phyloP scores from a whole-genome alignment of 1,284 basidiomycete genomes.

The Puccinia horiana region DNA sequence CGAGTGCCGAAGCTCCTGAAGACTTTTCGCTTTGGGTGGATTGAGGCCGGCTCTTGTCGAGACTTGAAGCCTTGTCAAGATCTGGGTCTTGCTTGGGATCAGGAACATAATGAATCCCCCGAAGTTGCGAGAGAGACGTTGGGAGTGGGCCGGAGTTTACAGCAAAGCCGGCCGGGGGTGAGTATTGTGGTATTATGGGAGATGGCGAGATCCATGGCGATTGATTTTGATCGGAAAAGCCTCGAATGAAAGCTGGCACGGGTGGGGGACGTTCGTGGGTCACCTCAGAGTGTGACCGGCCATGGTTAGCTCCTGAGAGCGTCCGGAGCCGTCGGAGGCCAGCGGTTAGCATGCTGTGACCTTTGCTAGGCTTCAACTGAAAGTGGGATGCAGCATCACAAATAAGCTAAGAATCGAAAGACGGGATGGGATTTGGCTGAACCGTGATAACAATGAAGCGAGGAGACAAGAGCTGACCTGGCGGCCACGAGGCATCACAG shows the following conservation, averaged over 20 bases:
- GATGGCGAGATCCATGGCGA: not conserved
- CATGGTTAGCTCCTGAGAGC: constrained; percentile 11
- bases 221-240: constrained; percentile 20
- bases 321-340: constrained; percentile 28
- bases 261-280: not conserved
- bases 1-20: not conserved
- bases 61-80: constrained; percentile 9
- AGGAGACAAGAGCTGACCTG: not conserved
- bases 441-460: not conserved
- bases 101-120: constrained; percentile 18
- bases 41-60: not conserved
- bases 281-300: not conserved
- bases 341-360: not conserved
- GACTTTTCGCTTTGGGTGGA: not conserved
- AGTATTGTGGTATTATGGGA: not conserved
- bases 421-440: not conserved
- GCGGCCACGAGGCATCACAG: not conserved
- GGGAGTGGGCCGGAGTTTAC: not conserved
- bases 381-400: not conserved
- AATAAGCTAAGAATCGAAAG: not conserved
- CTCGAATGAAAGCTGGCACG: not conserved
- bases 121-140: constrained; percentile 7
- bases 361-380: constrained; percentile 13
- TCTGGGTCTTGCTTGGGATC: constrained; percentile 31
- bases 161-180: no score